Percentiles rank a stretch among this genome's conserved stretches.
These are phyloP conservation scores for Kodamaea leandrae DNA, from an alignment of 805 yeast species.

Conservation along the genomic window DNA sequence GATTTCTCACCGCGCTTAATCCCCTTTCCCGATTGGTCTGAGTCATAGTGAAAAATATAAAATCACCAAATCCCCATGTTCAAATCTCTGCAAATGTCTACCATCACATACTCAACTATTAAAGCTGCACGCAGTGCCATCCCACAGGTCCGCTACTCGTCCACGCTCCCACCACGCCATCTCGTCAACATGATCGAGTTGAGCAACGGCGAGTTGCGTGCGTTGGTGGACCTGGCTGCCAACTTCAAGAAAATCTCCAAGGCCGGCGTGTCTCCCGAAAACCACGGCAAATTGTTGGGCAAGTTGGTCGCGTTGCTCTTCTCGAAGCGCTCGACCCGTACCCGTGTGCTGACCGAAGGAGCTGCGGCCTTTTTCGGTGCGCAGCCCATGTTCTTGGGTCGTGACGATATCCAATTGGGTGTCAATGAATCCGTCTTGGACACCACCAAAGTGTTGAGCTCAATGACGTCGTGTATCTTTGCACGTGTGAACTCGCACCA, in stretches of 20 bases:
- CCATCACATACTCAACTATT: background rate
- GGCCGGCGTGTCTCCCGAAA: slow-evolving; percentile 40
- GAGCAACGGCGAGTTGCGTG: slow-evolving; percentile 63
- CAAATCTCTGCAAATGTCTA: slow-evolving; percentile 7
- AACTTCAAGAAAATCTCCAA: slow-evolving; percentile 63
- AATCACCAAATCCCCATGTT: slow-evolving; percentile 3
- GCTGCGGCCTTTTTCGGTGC: slow-evolving; percentile 93
- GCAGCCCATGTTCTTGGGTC: slow-evolving; percentile 94
- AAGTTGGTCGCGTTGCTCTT: slow-evolving; percentile 81
- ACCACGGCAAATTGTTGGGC: slow-evolving; percentile 63
- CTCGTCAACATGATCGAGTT: slow-evolving; percentile 80
- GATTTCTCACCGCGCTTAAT: slow-evolving; percentile 17
- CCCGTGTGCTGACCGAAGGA: slow-evolving; percentile 91
- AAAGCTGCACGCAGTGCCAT: background rate
- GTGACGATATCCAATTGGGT: slow-evolving; percentile 94
- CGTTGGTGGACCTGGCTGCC: slow-evolving; percentile 72
- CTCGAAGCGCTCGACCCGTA: slow-evolving; percentile 91
- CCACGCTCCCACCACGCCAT: slow-evolving; percentile 52
- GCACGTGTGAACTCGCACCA: slow-evolving; percentile 90
- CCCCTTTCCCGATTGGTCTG: slow-evolving; percentile 14
- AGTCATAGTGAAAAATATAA: slow-evolving; percentile 6
- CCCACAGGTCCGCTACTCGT: background rate
- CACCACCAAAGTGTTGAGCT: slow-evolving; percentile 82
- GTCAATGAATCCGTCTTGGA: slow-evolving; percentile 91
- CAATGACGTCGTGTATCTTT: slow-evolving; percentile 95